phyloP scores from a whole-genome alignment of 2,329 filamentous ascomycete species.

The Torrubiellomyces zombiae region DNA sequence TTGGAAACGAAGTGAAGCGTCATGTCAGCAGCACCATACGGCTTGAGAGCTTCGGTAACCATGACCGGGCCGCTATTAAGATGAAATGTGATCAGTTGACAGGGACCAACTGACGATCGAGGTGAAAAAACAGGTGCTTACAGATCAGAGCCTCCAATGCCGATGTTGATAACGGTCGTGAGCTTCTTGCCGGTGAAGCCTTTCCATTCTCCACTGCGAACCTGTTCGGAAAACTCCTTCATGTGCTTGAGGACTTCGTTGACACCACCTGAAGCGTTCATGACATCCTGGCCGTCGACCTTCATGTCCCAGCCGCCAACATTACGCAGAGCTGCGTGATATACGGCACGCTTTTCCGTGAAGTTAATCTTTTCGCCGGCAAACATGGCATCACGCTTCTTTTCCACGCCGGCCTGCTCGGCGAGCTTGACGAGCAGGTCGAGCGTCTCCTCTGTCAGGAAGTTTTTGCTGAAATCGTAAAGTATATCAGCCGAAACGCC shows the following conservation, averaged over 20 bases:
- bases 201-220: slow-evolving; percentile 91
- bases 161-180: slow-evolving; percentile 90
- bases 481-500: slow-evolving; percentile 77
- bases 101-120: background rate
- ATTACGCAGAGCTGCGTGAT: slow-evolving; percentile 89
- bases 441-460: slow-evolving; percentile 84
- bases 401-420: slow-evolving; percentile 76
- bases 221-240: slow-evolving; percentile 93
- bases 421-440: slow-evolving; percentile 77
- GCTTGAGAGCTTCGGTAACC: slow-evolving; percentile 94
- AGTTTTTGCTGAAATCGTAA: slow-evolving; percentile 99
- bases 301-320: slow-evolving; percentile 64
- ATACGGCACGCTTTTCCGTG: slow-evolving; percentile 90
- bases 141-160: slow-evolving; percentile 97
- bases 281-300: slow-evolving; percentile 85
- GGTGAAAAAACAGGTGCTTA: slow-evolving; percentile 31
- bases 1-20: slow-evolving; percentile 98
- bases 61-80: slow-evolving; percentile 73
- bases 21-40: slow-evolving; percentile 73
- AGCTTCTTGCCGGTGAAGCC: slow-evolving; percentile 95
- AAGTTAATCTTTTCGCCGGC: slow-evolving; percentile 98
- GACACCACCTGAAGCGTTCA: slow-evolving; percentile 75
- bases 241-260: slow-evolving; percentile 88
- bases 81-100: slow-evolving; percentile 5
- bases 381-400: slow-evolving; percentile 96